Evolutionary conservation across 2,329 filamentous ascomycete species (phyloP), one percentile per base, ranked within the genome.

Genomic region (Ophiostoma australiae): DNA sequence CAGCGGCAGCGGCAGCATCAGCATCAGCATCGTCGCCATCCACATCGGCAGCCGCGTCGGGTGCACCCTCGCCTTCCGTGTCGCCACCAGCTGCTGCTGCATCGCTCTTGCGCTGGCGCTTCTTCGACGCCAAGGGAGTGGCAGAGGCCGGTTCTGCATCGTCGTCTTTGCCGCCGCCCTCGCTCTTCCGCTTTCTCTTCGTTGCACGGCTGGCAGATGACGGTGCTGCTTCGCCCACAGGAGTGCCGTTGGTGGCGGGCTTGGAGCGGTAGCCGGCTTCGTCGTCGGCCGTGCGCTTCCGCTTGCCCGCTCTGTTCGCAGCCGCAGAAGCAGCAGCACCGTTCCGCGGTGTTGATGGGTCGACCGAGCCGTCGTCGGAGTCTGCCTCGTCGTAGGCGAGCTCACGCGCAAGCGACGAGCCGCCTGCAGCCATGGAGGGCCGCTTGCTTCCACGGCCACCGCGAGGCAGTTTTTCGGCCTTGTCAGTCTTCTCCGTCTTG

Each of bases 111-210:
- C 80, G 77, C 23, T 79, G 73, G 66, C 73, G 76, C 74, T 75
- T 77, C 27, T 73, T 70, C 2, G 63, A 44, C 4, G 27, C 70
- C 6, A 69, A 23, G 31, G 39, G 33, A 4, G 70, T 71, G 17
- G 67, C 74, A 66, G 4, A 35, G 13, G 20, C 41, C 15, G 68
- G 41, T 6, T 71, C 84, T 74, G 76, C 37, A 77, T 78, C 35
- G 78, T 78, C 35, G 80, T 80, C 31, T 8, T 41, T 41, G 68
- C 72, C 61, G 65, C 75, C 72, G 52, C 75, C 72, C 1, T 85
- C 84, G 75, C 85, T 87, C 82, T 86, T 87, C 4, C 85, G 82
- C 81, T 87, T 88, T 78, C 84, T 84, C 80, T 88, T 89, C 0
- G 80, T 79, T 23, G 85, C 84, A 55, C 85, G 80, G 84, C 67